Evolutionary conservation across 768 basidiomycete genomes (phyloP), one percentile per base, ranked within the genome.

Genomic region (Lentinula edodes): DNA sequence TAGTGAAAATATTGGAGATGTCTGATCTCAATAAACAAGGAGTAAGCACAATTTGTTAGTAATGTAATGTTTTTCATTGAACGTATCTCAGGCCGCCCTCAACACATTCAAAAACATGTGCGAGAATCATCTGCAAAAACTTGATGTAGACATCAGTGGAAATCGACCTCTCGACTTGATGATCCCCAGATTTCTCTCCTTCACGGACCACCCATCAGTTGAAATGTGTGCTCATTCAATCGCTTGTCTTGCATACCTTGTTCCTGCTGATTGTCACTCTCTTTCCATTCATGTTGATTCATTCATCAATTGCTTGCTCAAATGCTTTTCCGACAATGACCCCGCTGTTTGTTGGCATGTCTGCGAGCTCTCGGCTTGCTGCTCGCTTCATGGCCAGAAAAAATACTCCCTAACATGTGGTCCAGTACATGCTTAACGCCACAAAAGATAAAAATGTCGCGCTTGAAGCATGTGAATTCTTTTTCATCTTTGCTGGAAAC

Each of bases 401-500:
- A 96, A 73, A 86, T 99, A 65, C 88, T 98, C 80, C 97, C 96
- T 0, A 94, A 98, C 94, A 93, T 66, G 97, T 99, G 45, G 95
- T 95, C 32, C 93, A 96, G 72, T 99, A 97, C 74, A 98, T 99
- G 93, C 82, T 98, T 42, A 98, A 95, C 76, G 96, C 94, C 32
- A 98, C 94, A 13, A 95, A 95, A 75, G 95, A 98, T 72, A 95
- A 98, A 75, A 90, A 89, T 64, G 96, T 94, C 57, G 95, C 96
- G 2, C 81, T 99, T 54, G 97, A 99, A 76, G 97, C 97, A 23
- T 97, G 95, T 81, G 97, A 99, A 80, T 99, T 99, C 74, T 99
- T 97, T 97, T 81, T 99, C 63, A 97, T 95, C 1, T 98, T 99
- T 70, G 95, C 97, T 15, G 97, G 98, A 72, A 94, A 98, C 66